phyloP scores from a whole-genome alignment of 306 rosid species.

The Glycyrrhiza uralensis region DNA sequence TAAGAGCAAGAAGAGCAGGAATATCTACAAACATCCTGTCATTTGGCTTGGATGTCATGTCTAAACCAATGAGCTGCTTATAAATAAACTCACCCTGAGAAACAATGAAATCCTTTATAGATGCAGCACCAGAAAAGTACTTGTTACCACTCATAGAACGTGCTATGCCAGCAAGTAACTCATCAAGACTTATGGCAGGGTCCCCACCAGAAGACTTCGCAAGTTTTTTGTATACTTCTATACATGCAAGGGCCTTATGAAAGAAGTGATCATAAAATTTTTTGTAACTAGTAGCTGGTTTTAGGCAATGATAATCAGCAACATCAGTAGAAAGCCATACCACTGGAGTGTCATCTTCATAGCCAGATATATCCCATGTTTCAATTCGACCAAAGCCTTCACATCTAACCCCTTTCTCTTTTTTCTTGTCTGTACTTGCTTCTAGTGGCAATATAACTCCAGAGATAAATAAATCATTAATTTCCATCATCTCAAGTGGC shows the following conservation, averaged over 20 bases:
- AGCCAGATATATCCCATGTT: slow-evolving; percentile 88
- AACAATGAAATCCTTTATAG: slow-evolving; percentile 66
- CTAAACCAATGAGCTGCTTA: slow-evolving; percentile 78
- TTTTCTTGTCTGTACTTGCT: slow-evolving; percentile 54
- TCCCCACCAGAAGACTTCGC: slow-evolving; percentile 68
- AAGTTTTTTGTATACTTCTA: slow-evolving; percentile 72
- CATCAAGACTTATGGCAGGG: slow-evolving; percentile 65
- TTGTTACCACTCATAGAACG: slow-evolving; percentile 73
- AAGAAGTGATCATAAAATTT: slow-evolving; percentile 61
- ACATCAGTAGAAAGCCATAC: slow-evolving; percentile 84
- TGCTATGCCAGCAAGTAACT: slow-evolving; percentile 82
- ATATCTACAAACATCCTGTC: slow-evolving; percentile 53
- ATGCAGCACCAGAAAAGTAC: slow-evolving; percentile 58
- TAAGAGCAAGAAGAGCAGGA: slow-evolving; percentile 67
- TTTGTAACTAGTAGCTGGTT: slow-evolving; percentile 72
- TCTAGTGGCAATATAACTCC: slow-evolving; percentile 72
- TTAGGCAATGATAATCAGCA: slow-evolving; percentile 75
- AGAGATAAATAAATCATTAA: slow-evolving; percentile 61
- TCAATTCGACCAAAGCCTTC: slow-evolving; percentile 90
- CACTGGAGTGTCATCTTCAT: slow-evolving; percentile 81
- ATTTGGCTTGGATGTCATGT: slow-evolving; percentile 56
- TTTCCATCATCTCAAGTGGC: slow-evolving; percentile 81
- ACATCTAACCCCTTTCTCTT: slow-evolving; percentile 62
- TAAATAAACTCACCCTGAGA: slow-evolving; percentile 85
- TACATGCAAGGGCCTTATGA: slow-evolving; percentile 69